Percentiles rank a stretch among this genome's conserved stretches.
phyloP scores from a whole-genome alignment of 805 yeast genomes.

The Nakazawaea populi region DNA sequence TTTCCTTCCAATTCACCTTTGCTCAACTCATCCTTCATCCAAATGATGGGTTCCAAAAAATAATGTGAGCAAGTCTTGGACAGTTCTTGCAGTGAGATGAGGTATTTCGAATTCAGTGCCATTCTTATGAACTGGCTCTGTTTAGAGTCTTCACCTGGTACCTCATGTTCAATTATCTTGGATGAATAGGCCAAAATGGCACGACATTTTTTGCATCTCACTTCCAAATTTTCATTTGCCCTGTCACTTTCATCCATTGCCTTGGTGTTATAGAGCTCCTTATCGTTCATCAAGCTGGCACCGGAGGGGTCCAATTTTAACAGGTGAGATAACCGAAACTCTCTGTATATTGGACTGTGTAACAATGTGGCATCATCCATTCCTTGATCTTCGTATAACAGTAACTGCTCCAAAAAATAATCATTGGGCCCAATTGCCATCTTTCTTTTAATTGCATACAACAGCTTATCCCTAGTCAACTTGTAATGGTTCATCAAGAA shows the following conservation, averaged over 20 bases:
- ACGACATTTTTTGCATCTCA: conserved; percentile 84
- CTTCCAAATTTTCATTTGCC: conserved; percentile 22
- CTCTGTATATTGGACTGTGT: conserved; percentile 30
- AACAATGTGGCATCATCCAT: conserved; percentile 29
- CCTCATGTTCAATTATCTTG: conserved; percentile 58
- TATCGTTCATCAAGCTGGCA: conserved; percentile 23
- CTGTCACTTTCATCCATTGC: conserved; percentile 5
- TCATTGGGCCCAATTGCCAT: conserved; percentile 66
- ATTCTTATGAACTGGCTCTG: conserved; percentile 63
- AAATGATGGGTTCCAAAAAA: conserved; percentile 80
- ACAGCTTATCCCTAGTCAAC: conserved; percentile 52
- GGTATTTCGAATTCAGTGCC: conserved; percentile 55
- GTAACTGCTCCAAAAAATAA: conserved; percentile 68
- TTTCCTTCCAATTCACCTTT: conserved; percentile 82
- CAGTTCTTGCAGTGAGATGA: conserved; percentile 52
- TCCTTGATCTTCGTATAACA: conserved; percentile 44
- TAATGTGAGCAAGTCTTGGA: conserved; percentile 70
- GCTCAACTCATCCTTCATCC: conserved; percentile 85
- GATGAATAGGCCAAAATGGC: conserved; percentile 57
- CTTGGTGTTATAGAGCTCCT: conserved; percentile 13
- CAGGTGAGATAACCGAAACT: conserved; percentile 32
- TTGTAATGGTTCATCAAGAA: conserved; percentile 49
- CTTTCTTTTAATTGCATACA: conserved; percentile 70
- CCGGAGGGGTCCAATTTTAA: conserved; percentile 38
- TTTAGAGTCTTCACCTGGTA: conserved; percentile 58